Percentiles rank a stretch among this genome's conserved stretches.
Conservation (phyloP, 2,329 filamentous ascomycete genomes). For the Achaetomium macrosporum region DNA sequence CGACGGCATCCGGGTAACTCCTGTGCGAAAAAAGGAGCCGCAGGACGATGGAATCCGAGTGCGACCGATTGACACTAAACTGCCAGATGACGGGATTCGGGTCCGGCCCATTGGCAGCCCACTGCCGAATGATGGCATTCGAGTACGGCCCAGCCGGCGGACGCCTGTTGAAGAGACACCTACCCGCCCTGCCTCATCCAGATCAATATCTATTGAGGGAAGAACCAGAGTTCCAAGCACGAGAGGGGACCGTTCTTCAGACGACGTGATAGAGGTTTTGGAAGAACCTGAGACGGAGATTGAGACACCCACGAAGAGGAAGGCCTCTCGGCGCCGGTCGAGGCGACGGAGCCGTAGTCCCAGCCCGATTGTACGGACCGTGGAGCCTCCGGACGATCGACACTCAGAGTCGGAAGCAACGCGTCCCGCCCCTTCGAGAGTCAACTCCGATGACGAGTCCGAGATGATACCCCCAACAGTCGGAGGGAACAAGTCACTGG, state of each 20-base stretch:
- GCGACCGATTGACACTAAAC: slow-evolving; percentile 6
- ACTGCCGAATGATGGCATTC: slow-evolving; percentile 25
- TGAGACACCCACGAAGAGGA: slow-evolving; percentile 36
- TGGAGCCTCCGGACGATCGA: slow-evolving; percentile 30
- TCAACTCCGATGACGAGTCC: slow-evolving; percentile 32
- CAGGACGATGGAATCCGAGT: slow-evolving; percentile 25
- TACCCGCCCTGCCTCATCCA: slow-evolving; percentile 27
- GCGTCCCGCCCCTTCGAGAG: slow-evolving; percentile 18
- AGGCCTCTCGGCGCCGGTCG: slow-evolving; percentile 18
- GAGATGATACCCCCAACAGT: slow-evolving; percentile 36
- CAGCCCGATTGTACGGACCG: slow-evolving; percentile 27
- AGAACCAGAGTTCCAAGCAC: slow-evolving; percentile 23
- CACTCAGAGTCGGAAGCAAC: slow-evolving; percentile 23
- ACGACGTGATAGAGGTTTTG: slow-evolving; percentile 28
- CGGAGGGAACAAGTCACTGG: slow-evolving; percentile 46
- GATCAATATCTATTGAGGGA: slow-evolving; percentile 25
- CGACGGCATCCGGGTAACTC: slow-evolving; percentile 23
- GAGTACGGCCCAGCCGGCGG: background rate
- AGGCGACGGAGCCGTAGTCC: slow-evolving; percentile 23
- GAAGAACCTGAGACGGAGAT: slow-evolving; percentile 34
- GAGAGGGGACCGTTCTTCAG: slow-evolving; percentile 19
- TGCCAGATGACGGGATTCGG: slow-evolving; percentile 29
- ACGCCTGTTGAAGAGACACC: slow-evolving; percentile 27
- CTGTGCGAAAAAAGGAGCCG: slow-evolving; percentile 24
- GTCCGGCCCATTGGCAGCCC: slow-evolving; percentile 32